Conservation (phyloP, 345 rosid species). For the Murraya paniculata region DNA sequence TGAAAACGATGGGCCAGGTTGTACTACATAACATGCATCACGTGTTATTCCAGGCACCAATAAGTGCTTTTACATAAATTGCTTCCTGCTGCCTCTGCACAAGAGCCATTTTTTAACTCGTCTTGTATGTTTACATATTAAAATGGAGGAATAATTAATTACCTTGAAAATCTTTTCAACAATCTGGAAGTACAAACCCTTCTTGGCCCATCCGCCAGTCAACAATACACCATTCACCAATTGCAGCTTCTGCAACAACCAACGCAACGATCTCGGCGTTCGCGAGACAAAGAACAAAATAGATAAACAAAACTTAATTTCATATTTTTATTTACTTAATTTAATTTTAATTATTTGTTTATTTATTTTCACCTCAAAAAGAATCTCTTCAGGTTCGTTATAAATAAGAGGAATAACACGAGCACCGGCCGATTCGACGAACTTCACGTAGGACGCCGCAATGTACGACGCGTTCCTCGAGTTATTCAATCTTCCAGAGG, state of each 20-base stretch:
- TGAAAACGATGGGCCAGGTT: no score
- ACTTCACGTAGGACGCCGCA: constrained; percentile 86
- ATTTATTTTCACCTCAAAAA: constrained; percentile 46
- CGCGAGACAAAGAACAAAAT: no score
- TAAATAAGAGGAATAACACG: constrained; percentile 83
- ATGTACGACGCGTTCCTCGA: constrained; percentile 54
- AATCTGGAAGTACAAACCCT: constrained; percentile 54
- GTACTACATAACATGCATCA: no score
- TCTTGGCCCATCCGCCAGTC: constrained; percentile 92
- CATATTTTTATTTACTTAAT: background rate
- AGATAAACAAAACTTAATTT: no score
- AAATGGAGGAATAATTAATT: background rate
- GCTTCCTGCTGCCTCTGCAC: background rate
- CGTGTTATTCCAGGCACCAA: background rate
- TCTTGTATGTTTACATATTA: no score
- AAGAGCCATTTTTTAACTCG: no score
- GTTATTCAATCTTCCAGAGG: constrained; percentile 70
- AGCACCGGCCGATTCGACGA: constrained; percentile 90
- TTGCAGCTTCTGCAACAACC: constrained; percentile 61
- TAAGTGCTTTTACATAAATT: background rate
- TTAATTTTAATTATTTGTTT: background rate
- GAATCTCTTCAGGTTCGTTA: constrained; percentile 61
- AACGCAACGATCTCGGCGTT: background rate
- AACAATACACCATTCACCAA: constrained; percentile 81
- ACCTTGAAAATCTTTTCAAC: constrained; percentile 55